These are phyloP conservation scores for Musa troglodytarum DNA, from an alignment of 176 grass and related monocot species.

Conservation along the genomic window DNA sequence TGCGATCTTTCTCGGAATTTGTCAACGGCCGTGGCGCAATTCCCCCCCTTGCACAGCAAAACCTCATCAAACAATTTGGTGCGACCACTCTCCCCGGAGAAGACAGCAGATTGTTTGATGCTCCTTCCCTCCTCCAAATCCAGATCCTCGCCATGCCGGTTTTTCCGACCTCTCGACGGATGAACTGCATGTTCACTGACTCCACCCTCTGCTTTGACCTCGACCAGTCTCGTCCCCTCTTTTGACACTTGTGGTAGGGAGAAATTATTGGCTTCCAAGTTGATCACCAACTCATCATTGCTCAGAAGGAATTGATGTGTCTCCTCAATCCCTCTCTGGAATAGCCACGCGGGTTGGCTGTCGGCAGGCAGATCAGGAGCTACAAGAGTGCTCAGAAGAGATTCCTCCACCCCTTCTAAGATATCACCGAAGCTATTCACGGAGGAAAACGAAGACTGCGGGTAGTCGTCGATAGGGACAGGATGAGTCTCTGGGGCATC, in stretches of 20 bases:
- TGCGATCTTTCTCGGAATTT: constrained; percentile 55
- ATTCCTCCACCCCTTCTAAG: constrained; percentile 13
- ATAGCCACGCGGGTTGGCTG: constrained; percentile 45
- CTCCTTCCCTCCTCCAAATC: constrained; percentile 74
- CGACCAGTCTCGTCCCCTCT: constrained; percentile 23
- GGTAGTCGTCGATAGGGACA: constrained; percentile 7
- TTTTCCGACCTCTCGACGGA: constrained; percentile 58
- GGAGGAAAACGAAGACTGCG: constrained; percentile 24
- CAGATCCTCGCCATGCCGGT: constrained; percentile 54
- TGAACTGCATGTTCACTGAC: constrained; percentile 11
- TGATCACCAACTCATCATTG: constrained; percentile 55
- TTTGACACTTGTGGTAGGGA: constrained; percentile 7
- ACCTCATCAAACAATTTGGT: constrained; percentile 79
- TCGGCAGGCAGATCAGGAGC: constrained; percentile 18
- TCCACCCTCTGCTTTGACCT: constrained; percentile 32
- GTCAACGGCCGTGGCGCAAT: constrained; percentile 49
- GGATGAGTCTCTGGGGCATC: constrained; percentile 20
- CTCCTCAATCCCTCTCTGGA: constrained; percentile 52
- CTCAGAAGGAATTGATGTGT: constrained; percentile 56
- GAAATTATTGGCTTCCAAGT: constrained; percentile 32
- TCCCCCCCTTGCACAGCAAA: constrained; percentile 60
- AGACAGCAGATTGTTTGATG: constrained; percentile 64
- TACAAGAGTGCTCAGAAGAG: neutral
- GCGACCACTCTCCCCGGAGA: constrained; percentile 48
- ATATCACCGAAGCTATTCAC: constrained; percentile 12